Conservation (phyloP, 2,329 filamentous ascomycete genomes). For the Cladophialophora immunda region DNA sequence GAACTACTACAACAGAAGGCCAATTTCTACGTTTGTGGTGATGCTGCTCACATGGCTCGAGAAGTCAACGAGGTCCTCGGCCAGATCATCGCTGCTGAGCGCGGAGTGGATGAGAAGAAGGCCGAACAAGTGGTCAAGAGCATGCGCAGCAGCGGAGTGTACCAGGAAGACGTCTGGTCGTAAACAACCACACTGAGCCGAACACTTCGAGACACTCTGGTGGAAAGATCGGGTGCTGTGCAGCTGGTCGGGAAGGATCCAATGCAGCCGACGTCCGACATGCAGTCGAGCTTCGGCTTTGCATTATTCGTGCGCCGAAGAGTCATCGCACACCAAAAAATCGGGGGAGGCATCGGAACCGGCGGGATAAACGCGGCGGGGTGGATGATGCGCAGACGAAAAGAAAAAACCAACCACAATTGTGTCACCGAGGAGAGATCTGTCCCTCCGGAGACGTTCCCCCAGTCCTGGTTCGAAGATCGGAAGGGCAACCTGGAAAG, state of each 20-base stretch:
- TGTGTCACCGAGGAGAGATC: background rate
- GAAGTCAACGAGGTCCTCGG: conserved; percentile 89
- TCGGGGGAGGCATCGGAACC: background rate
- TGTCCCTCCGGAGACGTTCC: background rate
- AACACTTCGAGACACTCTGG: background rate
- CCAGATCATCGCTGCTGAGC: conserved; percentile 85
- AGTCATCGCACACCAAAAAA: background rate
- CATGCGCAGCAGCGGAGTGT: conserved; percentile 93
- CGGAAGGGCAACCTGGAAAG: conserved; percentile 2
- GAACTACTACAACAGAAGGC: conserved; percentile 83
- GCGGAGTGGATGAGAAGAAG: conserved; percentile 83
- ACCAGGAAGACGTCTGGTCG: conserved; percentile 84
- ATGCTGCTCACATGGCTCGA: conserved; percentile 95
- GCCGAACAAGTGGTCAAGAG: conserved; percentile 96
- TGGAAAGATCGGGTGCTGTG: background rate
- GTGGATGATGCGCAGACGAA: conserved; percentile 1
- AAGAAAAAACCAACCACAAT: background rate
- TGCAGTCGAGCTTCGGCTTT: background rate
- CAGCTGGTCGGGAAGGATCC: background rate
- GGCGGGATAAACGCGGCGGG: background rate
- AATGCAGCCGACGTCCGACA: background rate
- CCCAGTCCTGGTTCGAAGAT: background rate
- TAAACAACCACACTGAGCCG: conserved; percentile 45
- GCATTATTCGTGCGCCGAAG: background rate
- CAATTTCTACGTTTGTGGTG: conserved; percentile 98